Evolutionary conservation across 1,284 basidiomycete species (phyloP), one percentile per base, ranked within the genome.

Genomic region (Grifola frondosa): DNA sequence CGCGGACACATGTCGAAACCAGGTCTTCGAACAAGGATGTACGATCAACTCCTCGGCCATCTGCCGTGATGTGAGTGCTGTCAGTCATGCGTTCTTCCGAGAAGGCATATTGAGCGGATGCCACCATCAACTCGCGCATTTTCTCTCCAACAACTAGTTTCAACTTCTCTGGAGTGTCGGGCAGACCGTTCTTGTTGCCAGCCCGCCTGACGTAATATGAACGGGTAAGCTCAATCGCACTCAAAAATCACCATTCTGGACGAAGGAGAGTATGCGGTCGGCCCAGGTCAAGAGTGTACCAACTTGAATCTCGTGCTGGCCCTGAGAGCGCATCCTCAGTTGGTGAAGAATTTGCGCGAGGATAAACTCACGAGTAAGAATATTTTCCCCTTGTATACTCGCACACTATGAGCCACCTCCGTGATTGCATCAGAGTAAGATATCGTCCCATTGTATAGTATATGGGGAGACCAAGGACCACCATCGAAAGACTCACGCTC

Each of bases 201-300:
- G 87, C 86, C 30, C 80, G 76, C 9, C 84, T 88, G n/a, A 82
- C 69, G 61, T 94, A 95, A 66, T 96, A 99, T 0, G 80, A 74
- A 16, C 90, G 80, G 0, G 90, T 81, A 13, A 96, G 73, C 38
- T 93, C 85, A 52, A 99, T 97, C 1, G 97, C 96, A 32, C 77
- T 81, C 13, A 99, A 71, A 97, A 95, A 58, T 97, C 87, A 22
- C 94, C 93, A 5, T 78, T 73, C 58, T 92, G 78, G 20, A 98
- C 95, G 40, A 87, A 81, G 4, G 82, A 74, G 22, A 98, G 71
- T 17, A 99, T 84, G 17, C 89, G 84, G 62, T 99, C 95, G 9
- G 96, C 93, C 97, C 97, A 99, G 1, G 93, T 92, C 32, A 96
- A 72, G 19, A 98, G 71, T 0, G 88, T 91, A 21, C 94, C 97